A percentile compares a stretch with the other conserved stretches of the same genome.
phyloP scores from a whole-genome alignment of 1,284 basidiomycete genomes.

The Chalciporus sp. region DNA sequence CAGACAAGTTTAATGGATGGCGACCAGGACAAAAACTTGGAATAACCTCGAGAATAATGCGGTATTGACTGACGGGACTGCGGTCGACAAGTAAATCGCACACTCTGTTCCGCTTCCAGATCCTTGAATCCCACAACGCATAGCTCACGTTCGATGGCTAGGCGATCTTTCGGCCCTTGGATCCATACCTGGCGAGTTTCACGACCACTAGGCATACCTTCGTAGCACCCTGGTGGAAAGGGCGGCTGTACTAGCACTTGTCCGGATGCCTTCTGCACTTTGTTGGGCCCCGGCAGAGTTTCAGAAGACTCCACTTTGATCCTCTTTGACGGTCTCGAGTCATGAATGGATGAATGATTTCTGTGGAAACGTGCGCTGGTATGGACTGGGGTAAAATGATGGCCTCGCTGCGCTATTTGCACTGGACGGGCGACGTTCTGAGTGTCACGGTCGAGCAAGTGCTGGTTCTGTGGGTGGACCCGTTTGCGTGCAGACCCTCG shows the following conservation, averaged over 20 bases:
- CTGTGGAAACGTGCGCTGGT: background rate
- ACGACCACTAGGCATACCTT: slow-evolving; percentile 11
- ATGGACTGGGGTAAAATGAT: background rate
- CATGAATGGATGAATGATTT: background rate
- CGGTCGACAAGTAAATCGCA: slow-evolving; percentile 13
- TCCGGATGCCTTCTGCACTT: background rate
- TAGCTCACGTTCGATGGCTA: slow-evolving; percentile 8
- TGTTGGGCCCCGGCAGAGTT: background rate
- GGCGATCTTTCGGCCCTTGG: slow-evolving; percentile 9
- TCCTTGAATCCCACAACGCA: slow-evolving; percentile 12
- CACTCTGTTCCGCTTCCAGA: slow-evolving; percentile 5
- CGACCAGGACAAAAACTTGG: background rate
- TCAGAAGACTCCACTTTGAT: background rate
- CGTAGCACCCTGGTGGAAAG: slow-evolving; percentile 24
- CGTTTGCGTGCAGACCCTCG: background rate
- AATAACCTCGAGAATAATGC: slow-evolving; percentile 12
- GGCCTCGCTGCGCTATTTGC: background rate
- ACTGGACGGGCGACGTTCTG: background rate
- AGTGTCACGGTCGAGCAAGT: background rate
- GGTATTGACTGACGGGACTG: background rate
- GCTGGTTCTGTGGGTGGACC: background rate
- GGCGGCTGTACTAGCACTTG: slow-evolving; percentile 9
- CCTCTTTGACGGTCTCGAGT: slow-evolving; percentile 4
- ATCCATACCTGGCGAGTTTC: slow-evolving; percentile 17
- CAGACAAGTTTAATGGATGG: background rate